These are phyloP conservation scores for Fraxinus anomala DNA, from an alignment of 257 asterid species.

Conservation along the genomic window DNA sequence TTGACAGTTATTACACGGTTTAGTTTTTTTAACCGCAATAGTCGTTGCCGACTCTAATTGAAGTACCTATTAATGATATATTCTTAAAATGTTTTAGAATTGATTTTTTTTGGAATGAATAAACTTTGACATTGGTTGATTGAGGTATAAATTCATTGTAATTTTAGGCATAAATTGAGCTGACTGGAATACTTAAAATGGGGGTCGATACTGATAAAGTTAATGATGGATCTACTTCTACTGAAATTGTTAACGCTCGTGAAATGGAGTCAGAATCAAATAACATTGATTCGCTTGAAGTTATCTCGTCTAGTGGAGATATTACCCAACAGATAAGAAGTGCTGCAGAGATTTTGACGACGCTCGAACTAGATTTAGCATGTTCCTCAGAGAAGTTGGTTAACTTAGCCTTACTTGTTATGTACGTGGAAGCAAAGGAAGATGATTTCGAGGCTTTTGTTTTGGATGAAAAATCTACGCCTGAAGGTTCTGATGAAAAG, in stretches of 20 bases:
- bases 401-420: conserved; percentile 66
- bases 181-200: conserved; percentile 17
- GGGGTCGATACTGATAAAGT: conserved; percentile 31
- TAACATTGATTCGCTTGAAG: conserved; percentile 63
- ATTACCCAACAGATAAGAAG: conserved; percentile 49
- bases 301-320: conserved; percentile 58
- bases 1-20: neutral
- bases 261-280: conserved; percentile 62
- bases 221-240: conserved; percentile 34
- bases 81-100: conserved; percentile 13
- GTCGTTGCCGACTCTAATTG: neutral
- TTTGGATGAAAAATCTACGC: conserved; percentile 38
- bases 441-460: conserved; percentile 74
- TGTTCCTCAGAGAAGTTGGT: conserved; percentile 69
- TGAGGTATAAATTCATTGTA: neutral
- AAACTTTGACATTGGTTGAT: neutral
- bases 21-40: neutral
- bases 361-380: conserved; percentile 73
- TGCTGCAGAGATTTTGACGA: conserved; percentile 53
- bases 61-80: neutral
- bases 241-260: conserved; percentile 40
- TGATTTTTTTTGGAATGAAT: conserved; percentile 13
- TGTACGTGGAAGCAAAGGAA: conserved; percentile 83
- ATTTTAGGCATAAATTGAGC: conserved; percentile 36
- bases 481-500: conserved; percentile 47